Evolutionary conservation across 345 rosid genomes (phyloP), one percentile per base, ranked within the genome.

Genomic region (Pugionium cornutum): DNA sequence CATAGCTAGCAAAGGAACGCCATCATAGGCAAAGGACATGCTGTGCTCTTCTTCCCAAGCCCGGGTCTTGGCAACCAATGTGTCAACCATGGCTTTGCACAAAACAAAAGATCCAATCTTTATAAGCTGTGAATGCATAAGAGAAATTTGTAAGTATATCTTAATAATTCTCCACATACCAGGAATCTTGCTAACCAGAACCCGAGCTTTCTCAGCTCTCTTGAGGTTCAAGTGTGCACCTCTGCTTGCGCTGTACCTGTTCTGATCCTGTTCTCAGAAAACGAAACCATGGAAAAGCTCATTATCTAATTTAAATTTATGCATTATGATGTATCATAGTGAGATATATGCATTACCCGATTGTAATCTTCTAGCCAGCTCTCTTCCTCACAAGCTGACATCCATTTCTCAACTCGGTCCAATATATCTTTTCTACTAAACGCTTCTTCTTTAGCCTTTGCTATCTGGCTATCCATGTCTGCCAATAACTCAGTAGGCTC

Each of bases 371-470:
- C 99, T 29, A 94, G 89, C 99, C 99, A 94, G 72, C 95, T 94
- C 84, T 94, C 99, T 83, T 94, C 99, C 82, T 94, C 99, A 77
- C 96, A 94, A 72, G 96, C 95, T 45, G 88, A 88, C 97, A 87
- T 94, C 99, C 99, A 94, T 77, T 88, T 94, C 82, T 94, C 99
- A 25, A 94, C 97, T 78, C 91, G 84, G 69, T 94, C 97, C 81
- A 94, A 78, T 70, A 90, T 94, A 2, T 94, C 99, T 81, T 83
- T 94, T 68, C 99, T 83, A 79, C 97, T 94, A 52, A 83, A 79
- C 36, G 91, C 83, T 81, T 88, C 97, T 68, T 94, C 96, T 70
- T 83, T 91, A 57, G 99, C 97, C 67, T 79, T 86, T 42, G 81
- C 84, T 67, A 91, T 91, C 79, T 90, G 92, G 75, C 78, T 81